Evolutionary conservation across 2,329 filamentous ascomycete genomes (phyloP).

Genomic region (Colletotrichum limetticola): DNA sequence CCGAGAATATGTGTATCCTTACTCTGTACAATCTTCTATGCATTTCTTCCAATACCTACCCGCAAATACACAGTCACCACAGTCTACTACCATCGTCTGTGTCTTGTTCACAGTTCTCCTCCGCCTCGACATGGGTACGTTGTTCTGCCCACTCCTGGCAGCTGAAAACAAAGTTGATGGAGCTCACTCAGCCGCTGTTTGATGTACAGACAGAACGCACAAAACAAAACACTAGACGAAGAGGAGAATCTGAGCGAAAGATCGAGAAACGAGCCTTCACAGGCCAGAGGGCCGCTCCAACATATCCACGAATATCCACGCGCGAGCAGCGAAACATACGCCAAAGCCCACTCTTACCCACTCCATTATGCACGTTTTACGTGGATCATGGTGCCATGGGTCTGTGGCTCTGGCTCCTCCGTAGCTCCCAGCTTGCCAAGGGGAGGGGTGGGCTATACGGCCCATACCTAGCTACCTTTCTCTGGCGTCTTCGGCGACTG

Average conservation of each 20-base stretch:
- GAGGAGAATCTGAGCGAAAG: background rate
- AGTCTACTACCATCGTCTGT: too few species aligned
- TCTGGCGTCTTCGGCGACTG: background rate
- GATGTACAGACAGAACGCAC: background rate
- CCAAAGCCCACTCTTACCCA: slow-evolving; percentile 4
- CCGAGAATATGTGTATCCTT: background rate
- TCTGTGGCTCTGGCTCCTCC: background rate
- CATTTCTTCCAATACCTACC: background rate
- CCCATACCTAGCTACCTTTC: too few species aligned
- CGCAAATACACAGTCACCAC: too few species aligned
- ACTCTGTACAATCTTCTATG: background rate
- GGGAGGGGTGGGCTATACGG: background rate
- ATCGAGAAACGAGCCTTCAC: background rate
- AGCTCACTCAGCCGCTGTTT: slow-evolving; percentile 11
- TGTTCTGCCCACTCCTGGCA: background rate
- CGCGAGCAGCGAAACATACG: slow-evolving; percentile 1
- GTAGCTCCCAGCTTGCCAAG: slow-evolving; percentile 7
- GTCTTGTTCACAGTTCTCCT: too few species aligned
- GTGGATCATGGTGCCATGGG: slow-evolving; percentile 13
- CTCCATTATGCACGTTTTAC: slow-evolving; percentile 17
- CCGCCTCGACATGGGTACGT: slow-evolving; percentile 9
- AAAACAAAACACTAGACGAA: background rate
- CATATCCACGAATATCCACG: background rate
- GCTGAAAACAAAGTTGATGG: background rate
- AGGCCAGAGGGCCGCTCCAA: background rate